phyloP scores from a whole-genome alignment of 2,329 filamentous ascomycete genomes.

The Apiospora marii region DNA sequence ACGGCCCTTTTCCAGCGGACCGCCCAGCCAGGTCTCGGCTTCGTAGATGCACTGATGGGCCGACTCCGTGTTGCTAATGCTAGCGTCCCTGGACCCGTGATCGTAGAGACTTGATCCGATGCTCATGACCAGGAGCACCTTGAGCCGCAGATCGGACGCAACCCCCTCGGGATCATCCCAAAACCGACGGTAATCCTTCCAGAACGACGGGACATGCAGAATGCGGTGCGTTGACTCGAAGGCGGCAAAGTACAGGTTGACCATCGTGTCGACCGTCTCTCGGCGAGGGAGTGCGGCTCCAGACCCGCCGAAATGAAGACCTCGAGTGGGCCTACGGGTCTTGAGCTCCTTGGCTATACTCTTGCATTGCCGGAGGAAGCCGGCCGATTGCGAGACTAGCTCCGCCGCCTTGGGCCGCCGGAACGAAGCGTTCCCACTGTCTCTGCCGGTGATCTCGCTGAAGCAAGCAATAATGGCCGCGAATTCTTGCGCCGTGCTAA shows the following conservation, averaged over 20 bases:
- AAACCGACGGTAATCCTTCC: constrained; percentile 55
- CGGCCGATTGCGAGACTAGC: constrained; percentile 38
- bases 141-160: constrained; percentile 40
- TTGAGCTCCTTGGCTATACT: constrained; percentile 43
- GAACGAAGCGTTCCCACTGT: constrained; percentile 29
- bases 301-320: constrained; percentile 33
- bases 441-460: constrained; percentile 32
- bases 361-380: constrained; percentile 46
- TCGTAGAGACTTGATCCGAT: constrained; percentile 48
- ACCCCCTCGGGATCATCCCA: constrained; percentile 48
- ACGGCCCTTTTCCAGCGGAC: constrained; percentile 48
- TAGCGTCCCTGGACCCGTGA: constrained; percentile 34
- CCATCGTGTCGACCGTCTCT: constrained; percentile 49
- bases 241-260: constrained; percentile 54
- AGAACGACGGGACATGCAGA: constrained; percentile 61
- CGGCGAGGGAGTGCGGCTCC: constrained; percentile 39
- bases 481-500: constrained; percentile 43
- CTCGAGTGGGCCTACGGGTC: constrained; percentile 43
- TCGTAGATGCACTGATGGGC: constrained; percentile 50
- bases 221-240: constrained; percentile 61
- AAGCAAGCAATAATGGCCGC: constrained; percentile 40
- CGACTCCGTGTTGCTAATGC: constrained; percentile 34
- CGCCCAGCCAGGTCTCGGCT: constrained; percentile 51
- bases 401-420: constrained; percentile 35
- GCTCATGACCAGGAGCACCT: constrained; percentile 50